Base-by-base conservation (phyloP, 1,284 basidiomycete genomes). In the Rhodofomes roseus region DNA sequence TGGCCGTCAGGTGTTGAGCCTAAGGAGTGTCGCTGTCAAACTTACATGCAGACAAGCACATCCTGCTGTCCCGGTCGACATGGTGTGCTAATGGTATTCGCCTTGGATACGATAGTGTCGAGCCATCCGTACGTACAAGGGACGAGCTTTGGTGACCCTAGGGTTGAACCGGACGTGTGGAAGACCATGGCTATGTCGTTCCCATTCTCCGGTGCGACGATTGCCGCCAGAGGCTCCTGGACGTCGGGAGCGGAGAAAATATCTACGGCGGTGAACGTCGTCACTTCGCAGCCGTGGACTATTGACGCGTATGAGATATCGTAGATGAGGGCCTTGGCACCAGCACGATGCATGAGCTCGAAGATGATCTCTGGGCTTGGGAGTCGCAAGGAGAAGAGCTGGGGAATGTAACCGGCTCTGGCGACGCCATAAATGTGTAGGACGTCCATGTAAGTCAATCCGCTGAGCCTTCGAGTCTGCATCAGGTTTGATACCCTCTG, bases 141-240 rank as follows among this genome's bases (percentile, higher is more conserved):
- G 2, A 73, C 68, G 6, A 73, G 63, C 62, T 73, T 73, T 2
- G 71, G 71, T 18, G 66, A 67, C 12, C 71, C 70, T 3, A 86
- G 89, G 16, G 88, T 90, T 31, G 87, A 89, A 23, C 87, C 87
- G 57, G 84, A 86, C 18, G 88, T 90, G 70, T 90, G 87, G 77
- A 88, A 89, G 57, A 89, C 76, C 75, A 89, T 86, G 29, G 80
- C 80, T 12, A 77, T 74, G 41, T 81, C 78, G 58, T 65, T 61
- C 73, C 48, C 70, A 69, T 46, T 80, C 56, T 60, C 29, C 58
- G 62, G 16, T 9, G 27, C 27, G 23, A 23, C 4, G 62, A 34
- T 72, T 66, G 59, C 68, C 62, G 61, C 65, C 18, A 71, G 64
- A 9, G 62, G 37, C 2, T 59, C 55, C 43, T 64, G 56, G 18